Base-by-base conservation (phyloP, 306 rosid genomes). In the Senna tora region DNA sequence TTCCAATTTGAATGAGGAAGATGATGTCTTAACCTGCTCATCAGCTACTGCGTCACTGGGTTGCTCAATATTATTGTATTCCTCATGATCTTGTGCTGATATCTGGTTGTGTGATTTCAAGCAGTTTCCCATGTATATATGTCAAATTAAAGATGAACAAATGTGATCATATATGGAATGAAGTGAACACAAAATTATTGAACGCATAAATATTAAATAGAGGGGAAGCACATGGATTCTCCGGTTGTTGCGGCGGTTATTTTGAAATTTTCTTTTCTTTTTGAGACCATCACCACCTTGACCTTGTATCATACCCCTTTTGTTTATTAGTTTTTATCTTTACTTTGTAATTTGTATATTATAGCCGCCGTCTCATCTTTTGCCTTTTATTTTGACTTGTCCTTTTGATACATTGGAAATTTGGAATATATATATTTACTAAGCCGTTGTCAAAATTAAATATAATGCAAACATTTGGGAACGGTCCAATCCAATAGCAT, bases 51-150 rank as follows among this genome's bases (percentile, higher is more conserved):
- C 16, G 32, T 78, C 75, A 6, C 11, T 5, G 5, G 21, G 46
- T 75, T 76, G 21, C n/a, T 49, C 75, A n/a, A n/a, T n/a, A n/a
- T n/a, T n/a, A 45, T 59, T 42, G 15, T 80, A 73, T 25, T 9
- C 38, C 25, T 88, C 84, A 42, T 33, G 38, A 33, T 66, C 52
- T 47, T 75, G 87, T 36, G 88, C 70, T 58, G 80, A 69, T 33
- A 84, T 57, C 78, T 72, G 79, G 59, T 46, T 83, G 60, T 39
- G 82, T 33, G 65, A 33, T 79, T 36, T 36, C 63, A 93, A 70
- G 76, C 97, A 93, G 34, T 87, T 93, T 11, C 98, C 98, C 98
- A 93, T 90, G 36, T 71, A n/a, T n/a, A n/a, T n/a, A n/a, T n/a
- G n/a, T n/a, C n/a, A n/a, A n/a, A n/a, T n/a, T 72, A 10, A 15